Conservation (phyloP, 805 yeast genomes). For the Sugiyamaella valdiviana region DNA sequence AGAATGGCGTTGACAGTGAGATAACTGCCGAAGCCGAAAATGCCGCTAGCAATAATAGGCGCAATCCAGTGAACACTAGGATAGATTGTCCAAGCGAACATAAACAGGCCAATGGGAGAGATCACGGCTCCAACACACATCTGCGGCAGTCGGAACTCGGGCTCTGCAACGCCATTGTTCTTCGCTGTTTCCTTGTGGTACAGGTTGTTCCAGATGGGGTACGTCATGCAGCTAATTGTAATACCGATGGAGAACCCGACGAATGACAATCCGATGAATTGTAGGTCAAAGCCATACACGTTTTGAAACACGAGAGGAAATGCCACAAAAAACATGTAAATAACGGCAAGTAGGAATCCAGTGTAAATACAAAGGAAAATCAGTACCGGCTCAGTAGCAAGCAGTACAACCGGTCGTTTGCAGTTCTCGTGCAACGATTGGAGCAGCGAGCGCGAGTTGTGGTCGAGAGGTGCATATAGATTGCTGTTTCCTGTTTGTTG, state of each 20-base stretch:
- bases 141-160: conserved; percentile 44
- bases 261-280: conserved; percentile 55
- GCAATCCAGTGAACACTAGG: conserved; percentile 45
- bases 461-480: conserved; percentile 40
- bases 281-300: conserved; percentile 43
- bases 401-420: conserved; percentile 46
- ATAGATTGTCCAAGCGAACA: conserved; percentile 48
- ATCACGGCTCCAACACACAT: conserved; percentile 46
- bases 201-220: conserved; percentile 13
- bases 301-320: conserved; percentile 49
- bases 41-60: conserved; percentile 56
- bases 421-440: conserved; percentile 33
- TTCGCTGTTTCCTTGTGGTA: conserved; percentile 37
- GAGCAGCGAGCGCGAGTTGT: conserved; percentile 5
- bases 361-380: conserved; percentile 48
- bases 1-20: conserved; percentile 33
- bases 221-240: conserved; percentile 45
- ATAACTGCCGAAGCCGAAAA: conserved; percentile 34
- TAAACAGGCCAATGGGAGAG: conserved; percentile 44
- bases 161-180: conserved; percentile 38
- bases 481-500: conserved; percentile 33
- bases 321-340: conserved; percentile 55
- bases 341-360: conserved; percentile 50
- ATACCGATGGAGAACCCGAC: conserved; percentile 62
- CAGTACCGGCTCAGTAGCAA: conserved; percentile 51